These are phyloP conservation scores for Suillus brevipes DNA, from an alignment of 768 basidiomycete genomes.

Conservation along the genomic window DNA sequence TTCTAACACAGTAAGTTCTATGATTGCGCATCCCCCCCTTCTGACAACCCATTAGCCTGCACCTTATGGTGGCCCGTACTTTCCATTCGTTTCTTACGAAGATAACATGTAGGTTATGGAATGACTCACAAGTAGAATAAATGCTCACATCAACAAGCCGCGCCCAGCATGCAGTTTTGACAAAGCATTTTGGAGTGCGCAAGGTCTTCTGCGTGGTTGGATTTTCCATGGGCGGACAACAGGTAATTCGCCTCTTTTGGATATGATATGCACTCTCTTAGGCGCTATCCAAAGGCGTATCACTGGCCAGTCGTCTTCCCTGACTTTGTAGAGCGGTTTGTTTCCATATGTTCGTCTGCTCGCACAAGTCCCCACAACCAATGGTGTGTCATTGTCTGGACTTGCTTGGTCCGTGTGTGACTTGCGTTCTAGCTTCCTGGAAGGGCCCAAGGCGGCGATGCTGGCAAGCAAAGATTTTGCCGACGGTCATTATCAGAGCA, in stretches of 20 bases:
- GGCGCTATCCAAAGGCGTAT: constrained; percentile 40
- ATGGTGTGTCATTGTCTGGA: constrained; percentile 36
- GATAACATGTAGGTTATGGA: constrained; percentile 53
- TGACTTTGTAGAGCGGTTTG: constrained; percentile 51
- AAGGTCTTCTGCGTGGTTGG: constrained; percentile 49
- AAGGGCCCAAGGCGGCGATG: constrained; percentile 59
- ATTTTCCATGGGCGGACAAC: constrained; percentile 62
- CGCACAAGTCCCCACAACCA: constrained; percentile 56
- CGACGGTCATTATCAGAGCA: constrained; percentile 49
- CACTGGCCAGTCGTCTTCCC: constrained; percentile 61
- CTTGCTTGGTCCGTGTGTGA: background rate
- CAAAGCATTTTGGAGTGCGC: constrained; percentile 43
- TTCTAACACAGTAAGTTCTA: constrained; percentile 49
- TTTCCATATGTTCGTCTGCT: constrained; percentile 52
- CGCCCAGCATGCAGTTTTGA: constrained; percentile 55
- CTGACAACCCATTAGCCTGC: constrained; percentile 37
- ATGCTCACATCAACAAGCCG: constrained; percentile 34
- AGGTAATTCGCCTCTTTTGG: constrained; percentile 27
- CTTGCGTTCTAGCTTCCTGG: constrained; percentile 47
- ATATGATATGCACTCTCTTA: constrained; percentile 20
- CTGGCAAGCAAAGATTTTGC: constrained; percentile 55
- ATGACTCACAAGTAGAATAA: background rate
- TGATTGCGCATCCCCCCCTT: background rate
- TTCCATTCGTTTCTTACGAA: constrained; percentile 55
- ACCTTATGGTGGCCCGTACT: constrained; percentile 60